These are phyloP conservation scores for Exsudoporus frostii DNA, from an alignment of 768 basidiomycete genomes.

Conservation along the genomic window DNA sequence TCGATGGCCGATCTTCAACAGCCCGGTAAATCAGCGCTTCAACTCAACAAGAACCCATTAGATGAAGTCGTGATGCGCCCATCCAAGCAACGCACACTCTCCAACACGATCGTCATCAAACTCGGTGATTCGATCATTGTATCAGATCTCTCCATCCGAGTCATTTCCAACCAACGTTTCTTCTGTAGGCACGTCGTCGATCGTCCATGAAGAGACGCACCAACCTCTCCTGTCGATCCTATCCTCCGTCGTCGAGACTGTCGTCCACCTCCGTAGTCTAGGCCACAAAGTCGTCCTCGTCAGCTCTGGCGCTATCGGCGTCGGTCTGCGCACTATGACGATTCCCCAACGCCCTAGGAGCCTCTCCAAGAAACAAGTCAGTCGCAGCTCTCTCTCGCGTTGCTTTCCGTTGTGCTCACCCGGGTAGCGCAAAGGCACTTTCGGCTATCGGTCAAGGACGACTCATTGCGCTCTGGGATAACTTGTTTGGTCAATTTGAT, in stretches of 20 bases:
- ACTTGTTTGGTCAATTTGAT: slow-evolving; percentile 88
- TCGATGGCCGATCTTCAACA: slow-evolving; percentile 15
- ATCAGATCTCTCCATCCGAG: background rate
- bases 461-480: slow-evolving; percentile 95
- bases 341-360: slow-evolving; percentile 76
- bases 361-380: slow-evolving; percentile 86
- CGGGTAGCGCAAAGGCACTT: slow-evolving; percentile 61
- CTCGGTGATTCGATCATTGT: slow-evolving; percentile 51
- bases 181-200: slow-evolving; percentile 79
- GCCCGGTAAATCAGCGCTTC: slow-evolving; percentile 2
- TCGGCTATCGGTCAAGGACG: slow-evolving; percentile 97
- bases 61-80: slow-evolving; percentile 16
- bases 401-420: slow-evolving; percentile 12
- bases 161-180: slow-evolving; percentile 9
- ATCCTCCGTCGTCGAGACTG: slow-evolving; percentile 90
- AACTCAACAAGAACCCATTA: background rate
- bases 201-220: slow-evolving; percentile 92
- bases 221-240: slow-evolving; percentile 88
- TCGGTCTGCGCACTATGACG: slow-evolving; percentile 90
- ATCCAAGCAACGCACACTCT: slow-evolving; percentile 26
- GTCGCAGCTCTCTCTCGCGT: slow-evolving; percentile 18
- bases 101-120: slow-evolving; percentile 82
- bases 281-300: slow-evolving; percentile 96
- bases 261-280: slow-evolving; percentile 65
- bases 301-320: slow-evolving; percentile 96